These are phyloP conservation scores for Nannizzia gypsea DNA, from an alignment of 2,329 filamentous ascomycete genomes.

Conservation along the genomic window DNA sequence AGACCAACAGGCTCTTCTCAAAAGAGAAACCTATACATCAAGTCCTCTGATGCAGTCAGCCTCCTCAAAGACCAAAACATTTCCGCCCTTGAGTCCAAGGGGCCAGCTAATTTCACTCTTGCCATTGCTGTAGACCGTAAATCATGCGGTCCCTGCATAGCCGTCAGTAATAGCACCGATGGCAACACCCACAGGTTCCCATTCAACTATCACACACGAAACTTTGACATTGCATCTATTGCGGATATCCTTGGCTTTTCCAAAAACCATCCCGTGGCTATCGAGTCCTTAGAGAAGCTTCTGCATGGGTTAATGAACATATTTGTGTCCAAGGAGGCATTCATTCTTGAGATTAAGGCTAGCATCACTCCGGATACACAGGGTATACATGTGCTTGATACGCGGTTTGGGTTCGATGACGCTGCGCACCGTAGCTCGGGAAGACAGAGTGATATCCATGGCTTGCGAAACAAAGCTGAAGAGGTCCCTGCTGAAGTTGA, in stretches of 20 bases:
- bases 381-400: constrained; percentile 38
- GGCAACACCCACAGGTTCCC: constrained; percentile 44
- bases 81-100: constrained; percentile 29
- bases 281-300: constrained; percentile 37
- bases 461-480: constrained; percentile 40
- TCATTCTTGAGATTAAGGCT: constrained; percentile 45
- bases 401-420: constrained; percentile 57
- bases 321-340: constrained; percentile 54
- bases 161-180: constrained; percentile 41
- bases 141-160: constrained; percentile 50
- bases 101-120: constrained; percentile 40
- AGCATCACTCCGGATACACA: constrained; percentile 26
- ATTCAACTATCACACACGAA: constrained; percentile 46
- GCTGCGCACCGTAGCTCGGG: constrained; percentile 51
- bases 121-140: constrained; percentile 56
- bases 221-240: constrained; percentile 18
- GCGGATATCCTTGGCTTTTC: constrained; percentile 44
- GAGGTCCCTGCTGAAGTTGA: constrained; percentile 48
- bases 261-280: constrained; percentile 25
- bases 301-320: constrained; percentile 46
- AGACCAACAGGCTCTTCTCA: constrained; percentile 22
- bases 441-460: constrained; percentile 51
- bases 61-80: constrained; percentile 45
- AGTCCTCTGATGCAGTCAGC: constrained; percentile 42
- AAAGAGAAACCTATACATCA: constrained; percentile 45